These are phyloP conservation scores for Podospora didyma DNA, from an alignment of 495 filamentous ascomycete genomes.

Conservation along the genomic window DNA sequence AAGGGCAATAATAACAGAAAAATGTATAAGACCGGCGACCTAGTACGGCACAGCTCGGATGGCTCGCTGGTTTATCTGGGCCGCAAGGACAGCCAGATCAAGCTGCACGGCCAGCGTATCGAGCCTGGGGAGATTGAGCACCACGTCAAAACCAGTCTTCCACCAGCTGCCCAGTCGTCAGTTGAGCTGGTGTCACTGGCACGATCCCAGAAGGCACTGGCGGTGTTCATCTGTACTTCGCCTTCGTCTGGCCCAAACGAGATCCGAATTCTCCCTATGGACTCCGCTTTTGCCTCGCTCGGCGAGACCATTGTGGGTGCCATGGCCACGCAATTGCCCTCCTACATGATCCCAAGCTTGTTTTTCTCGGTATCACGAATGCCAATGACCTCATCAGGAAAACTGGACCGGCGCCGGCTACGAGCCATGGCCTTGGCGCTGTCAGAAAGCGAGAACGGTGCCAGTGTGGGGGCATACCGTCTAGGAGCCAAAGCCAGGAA, in stretches of 20 bases:
- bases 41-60: constrained; percentile 52
- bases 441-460: neutral
- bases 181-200: constrained; percentile 14
- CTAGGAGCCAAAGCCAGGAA: neutral
- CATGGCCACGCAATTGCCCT: constrained; percentile 7
- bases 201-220: constrained; percentile 12
- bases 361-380: constrained; percentile 48
- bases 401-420: constrained; percentile 38
- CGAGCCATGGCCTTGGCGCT: constrained; percentile 11
- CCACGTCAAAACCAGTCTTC: constrained; percentile 39
- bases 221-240: constrained; percentile 10
- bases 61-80: constrained; percentile 49
- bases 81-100: constrained; percentile 33
- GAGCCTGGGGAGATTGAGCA: constrained; percentile 53
- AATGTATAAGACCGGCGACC: constrained; percentile 59
- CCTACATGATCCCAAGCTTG: constrained; percentile 54
- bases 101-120: constrained; percentile 37
- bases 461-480: constrained; percentile 9
- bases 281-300: constrained; percentile 1
- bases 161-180: neutral
- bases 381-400: constrained; percentile 49
- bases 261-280: constrained; percentile 11
- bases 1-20: neutral
- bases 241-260: neutral
- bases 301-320: neutral